phyloP scores from a whole-genome alignment of 1,139 yeast genomes.

The Williopsis jadinii region DNA sequence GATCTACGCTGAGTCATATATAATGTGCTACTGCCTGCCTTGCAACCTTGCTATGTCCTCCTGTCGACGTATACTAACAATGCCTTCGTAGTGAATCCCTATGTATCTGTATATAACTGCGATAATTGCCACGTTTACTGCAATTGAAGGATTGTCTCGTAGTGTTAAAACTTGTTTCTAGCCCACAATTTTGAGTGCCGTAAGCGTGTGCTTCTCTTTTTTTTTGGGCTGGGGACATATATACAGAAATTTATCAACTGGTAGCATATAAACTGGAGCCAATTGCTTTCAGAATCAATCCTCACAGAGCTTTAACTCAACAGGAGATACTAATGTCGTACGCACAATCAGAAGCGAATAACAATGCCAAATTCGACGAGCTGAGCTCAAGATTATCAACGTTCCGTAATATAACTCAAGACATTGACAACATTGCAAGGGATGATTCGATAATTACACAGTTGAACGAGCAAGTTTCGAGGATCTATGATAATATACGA shows the following conservation, averaged over 20 bases:
- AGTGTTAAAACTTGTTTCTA: neutral
- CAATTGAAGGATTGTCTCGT: neutral
- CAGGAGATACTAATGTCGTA: slow-evolving; percentile 31
- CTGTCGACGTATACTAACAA: neutral
- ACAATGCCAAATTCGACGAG: slow-evolving; percentile 51
- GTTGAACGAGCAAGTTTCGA: slow-evolving; percentile 53
- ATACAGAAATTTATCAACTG: neutral
- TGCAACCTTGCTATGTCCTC: neutral
- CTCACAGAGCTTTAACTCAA: neutral
- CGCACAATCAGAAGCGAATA: slow-evolving; percentile 40
- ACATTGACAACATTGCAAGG: slow-evolving; percentile 54
- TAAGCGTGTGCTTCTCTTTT: neutral
- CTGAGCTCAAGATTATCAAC: slow-evolving; percentile 56
- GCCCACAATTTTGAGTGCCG: neutral
- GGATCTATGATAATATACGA: slow-evolving; percentile 52
- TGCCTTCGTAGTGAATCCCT: neutral
- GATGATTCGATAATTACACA: slow-evolving; percentile 52
- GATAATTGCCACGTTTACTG: neutral
- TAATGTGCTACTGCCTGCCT: neutral
- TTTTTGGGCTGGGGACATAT: neutral
- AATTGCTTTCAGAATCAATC: neutral
- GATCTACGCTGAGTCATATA: slow-evolving; percentile 30
- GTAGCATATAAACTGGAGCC: neutral
- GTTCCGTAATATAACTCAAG: slow-evolving; percentile 55
- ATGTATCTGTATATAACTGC: neutral